phyloP scores from a whole-genome alignment of 306 rosid species.

The Castanospermum australe region DNA sequence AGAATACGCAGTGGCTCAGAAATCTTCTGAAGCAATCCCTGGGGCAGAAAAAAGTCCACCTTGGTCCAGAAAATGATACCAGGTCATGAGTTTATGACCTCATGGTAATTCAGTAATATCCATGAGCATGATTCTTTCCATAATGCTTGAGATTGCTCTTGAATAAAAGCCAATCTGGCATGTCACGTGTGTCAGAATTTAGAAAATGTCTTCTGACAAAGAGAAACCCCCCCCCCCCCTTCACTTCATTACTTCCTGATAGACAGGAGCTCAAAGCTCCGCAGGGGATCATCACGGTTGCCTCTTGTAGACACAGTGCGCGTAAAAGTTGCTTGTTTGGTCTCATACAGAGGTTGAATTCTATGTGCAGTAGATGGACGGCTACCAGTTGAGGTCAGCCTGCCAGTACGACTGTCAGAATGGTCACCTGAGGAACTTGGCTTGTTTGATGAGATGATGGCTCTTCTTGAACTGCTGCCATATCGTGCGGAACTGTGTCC shows the following conservation, averaged over 20 bases:
- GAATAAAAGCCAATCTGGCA: constrained; percentile 24
- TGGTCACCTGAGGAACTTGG: constrained; percentile 68
- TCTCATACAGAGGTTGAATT: constrained; percentile 47
- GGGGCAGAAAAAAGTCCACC: constrained; percentile 31
- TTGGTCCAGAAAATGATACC: constrained; percentile 30
- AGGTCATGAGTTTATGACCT: constrained; percentile 25
- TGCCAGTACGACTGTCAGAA: constrained; percentile 48
- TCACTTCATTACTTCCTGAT: constrained; percentile 73
- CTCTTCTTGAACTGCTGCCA: constrained; percentile 90
- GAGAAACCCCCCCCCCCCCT: constrained; percentile 24
- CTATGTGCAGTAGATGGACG: constrained; percentile 66
- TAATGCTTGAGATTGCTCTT: constrained; percentile 23
- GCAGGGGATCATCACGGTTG: constrained; percentile 75
- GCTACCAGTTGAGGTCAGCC: constrained; percentile 47
- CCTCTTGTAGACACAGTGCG: constrained; percentile 57
- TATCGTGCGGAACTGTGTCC: constrained; percentile 65
- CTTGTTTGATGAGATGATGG: constrained; percentile 56
- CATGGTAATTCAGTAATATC: constrained; percentile 27
- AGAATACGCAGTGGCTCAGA: constrained; percentile 41
- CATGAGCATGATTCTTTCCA: constrained; percentile 37
- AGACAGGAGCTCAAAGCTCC: constrained; percentile 83
- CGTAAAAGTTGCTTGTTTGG: constrained; percentile 46
- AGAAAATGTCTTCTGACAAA: background rate
- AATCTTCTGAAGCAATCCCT: constrained; percentile 28
- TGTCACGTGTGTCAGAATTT: constrained; percentile 26